phyloP scores from a whole-genome alignment of 257 asterid species.

The Nicotiana paniculata region DNA sequence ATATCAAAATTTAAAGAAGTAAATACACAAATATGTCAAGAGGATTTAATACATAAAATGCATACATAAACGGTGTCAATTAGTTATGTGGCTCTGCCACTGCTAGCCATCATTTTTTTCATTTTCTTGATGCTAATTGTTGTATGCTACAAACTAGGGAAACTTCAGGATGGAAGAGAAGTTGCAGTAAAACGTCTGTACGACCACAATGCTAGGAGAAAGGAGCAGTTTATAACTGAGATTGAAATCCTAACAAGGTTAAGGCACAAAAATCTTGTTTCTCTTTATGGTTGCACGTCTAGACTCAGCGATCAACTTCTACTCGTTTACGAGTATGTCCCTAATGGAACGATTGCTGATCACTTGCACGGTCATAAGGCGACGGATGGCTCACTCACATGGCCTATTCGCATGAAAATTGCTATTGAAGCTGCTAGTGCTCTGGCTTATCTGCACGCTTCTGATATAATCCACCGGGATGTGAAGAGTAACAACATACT shows the following conservation, averaged over 20 bases:
- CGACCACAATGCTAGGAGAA: conserved; percentile 15
- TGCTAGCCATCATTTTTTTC: neutral
- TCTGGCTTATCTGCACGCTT: conserved; percentile 16
- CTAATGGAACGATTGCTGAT: conserved; percentile 19
- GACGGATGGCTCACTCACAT: conserved; percentile 6
- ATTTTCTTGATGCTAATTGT: neutral
- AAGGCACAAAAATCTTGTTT: conserved; percentile 16
- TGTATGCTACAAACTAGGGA: neutral
- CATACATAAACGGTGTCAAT: too few relatives aligned
- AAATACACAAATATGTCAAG: too few relatives aligned
- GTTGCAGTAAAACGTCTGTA: conserved; percentile 18
- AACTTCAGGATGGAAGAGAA: conserved; percentile 15
- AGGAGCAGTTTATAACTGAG: conserved; percentile 16
- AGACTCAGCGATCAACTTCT: conserved; percentile 3
- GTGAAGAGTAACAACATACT: conserved; percentile 18
- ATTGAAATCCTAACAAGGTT: conserved; percentile 13
- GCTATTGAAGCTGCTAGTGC: conserved; percentile 16
- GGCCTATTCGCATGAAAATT: conserved; percentile 17
- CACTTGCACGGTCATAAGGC: conserved; percentile 13
- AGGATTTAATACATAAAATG: too few relatives aligned
- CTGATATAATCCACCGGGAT: conserved; percentile 21
- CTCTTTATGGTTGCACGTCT: conserved; percentile 18
- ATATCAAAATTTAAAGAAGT: too few relatives aligned
- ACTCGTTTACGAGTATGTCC: conserved; percentile 12
- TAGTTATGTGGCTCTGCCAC: too few relatives aligned